Evolutionary conservation across 331 rosid genomes (phyloP).

Genomic region (Saraca asoca): DNA sequence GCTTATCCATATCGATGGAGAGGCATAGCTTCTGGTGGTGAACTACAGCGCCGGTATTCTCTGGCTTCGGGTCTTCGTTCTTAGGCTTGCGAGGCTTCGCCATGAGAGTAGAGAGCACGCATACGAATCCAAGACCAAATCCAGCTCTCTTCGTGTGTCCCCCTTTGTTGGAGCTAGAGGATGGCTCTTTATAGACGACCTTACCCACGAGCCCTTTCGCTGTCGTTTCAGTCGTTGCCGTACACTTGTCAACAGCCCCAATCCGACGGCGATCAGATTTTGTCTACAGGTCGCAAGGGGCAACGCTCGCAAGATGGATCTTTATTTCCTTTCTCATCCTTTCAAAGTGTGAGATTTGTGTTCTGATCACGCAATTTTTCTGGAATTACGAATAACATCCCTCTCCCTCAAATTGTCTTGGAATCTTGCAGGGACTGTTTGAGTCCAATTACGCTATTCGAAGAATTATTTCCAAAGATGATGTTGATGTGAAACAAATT

Average conservation of each 20-base stretch:
- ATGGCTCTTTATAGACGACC: slow-evolving; percentile 39
- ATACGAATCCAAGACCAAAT: slow-evolving; percentile 5
- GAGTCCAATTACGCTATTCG: too few relatives aligned
- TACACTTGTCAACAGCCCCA: not conserved
- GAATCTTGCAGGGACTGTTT: too few relatives aligned
- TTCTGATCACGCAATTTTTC: too few relatives aligned
- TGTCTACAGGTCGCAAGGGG: too few relatives aligned
- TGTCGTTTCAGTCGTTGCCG: slow-evolving; percentile 5
- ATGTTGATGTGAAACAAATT: too few relatives aligned
- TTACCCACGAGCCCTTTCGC: slow-evolving; percentile 11
- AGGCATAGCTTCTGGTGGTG: slow-evolving; percentile 96
- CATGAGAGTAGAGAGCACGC: slow-evolving; percentile 38
- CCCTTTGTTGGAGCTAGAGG: not conserved
- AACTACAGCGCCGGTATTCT: slow-evolving; percentile 72
- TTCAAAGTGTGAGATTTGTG: too few relatives aligned
- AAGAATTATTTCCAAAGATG: too few relatives aligned
- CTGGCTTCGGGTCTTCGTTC: slow-evolving; percentile 78
- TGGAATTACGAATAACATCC: too few relatives aligned
- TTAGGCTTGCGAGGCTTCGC: slow-evolving; percentile 96
- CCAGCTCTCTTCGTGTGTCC: not conserved
- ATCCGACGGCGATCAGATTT: slow-evolving; percentile 22
- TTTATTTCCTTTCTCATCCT: not conserved
- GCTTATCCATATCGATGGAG: slow-evolving; percentile 71
- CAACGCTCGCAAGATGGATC: too few relatives aligned
- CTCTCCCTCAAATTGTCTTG: too few relatives aligned